These are phyloP conservation scores for Phytophthora sansomeana DNA, from an alignment of 352 stramenopile genomes.

Conservation along the genomic window DNA sequence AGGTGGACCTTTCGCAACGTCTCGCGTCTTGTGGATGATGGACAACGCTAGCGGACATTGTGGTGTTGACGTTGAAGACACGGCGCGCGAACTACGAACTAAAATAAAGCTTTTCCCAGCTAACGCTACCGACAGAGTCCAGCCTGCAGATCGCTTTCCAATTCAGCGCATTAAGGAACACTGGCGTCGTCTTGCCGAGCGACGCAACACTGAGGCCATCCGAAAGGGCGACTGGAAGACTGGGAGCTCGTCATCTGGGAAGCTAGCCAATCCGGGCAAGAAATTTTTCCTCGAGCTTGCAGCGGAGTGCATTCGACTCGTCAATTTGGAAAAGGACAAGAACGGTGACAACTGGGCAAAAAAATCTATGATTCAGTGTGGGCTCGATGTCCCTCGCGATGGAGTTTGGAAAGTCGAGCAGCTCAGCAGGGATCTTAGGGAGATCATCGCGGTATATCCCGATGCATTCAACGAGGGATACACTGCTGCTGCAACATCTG, in stretches of 20 bases:
- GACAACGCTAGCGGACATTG: slow-evolving; percentile 12
- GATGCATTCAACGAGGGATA: slow-evolving; percentile 11
- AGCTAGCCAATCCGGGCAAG: slow-evolving; percentile 14
- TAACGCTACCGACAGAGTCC: slow-evolving; percentile 5
- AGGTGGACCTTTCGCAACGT: not conserved
- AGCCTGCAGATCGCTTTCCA: slow-evolving; percentile 3
- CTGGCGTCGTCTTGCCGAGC: not conserved
- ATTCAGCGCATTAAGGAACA: slow-evolving; percentile 11
- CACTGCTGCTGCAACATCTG: not conserved
- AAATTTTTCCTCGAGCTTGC: slow-evolving; percentile 17
- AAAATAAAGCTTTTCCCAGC: not conserved
- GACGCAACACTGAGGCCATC: slow-evolving; percentile 15
- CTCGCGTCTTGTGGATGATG: slow-evolving; percentile 1
- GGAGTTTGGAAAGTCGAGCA: slow-evolving; percentile 5
- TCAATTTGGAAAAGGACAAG: slow-evolving; percentile 12
- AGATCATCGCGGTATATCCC: not conserved
- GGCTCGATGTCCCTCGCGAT: slow-evolving; percentile 8
- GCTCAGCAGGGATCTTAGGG: slow-evolving; percentile 1
- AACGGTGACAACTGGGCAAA: slow-evolving; percentile 20
- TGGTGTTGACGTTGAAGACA: not conserved
- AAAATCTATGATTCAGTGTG: slow-evolving; percentile 16
- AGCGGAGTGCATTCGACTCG: slow-evolving; percentile 12
- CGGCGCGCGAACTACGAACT: too few species aligned
- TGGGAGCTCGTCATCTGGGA: too few species aligned
- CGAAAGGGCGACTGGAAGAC: slow-evolving; percentile 17